Conservation (phyloP, 148 eudicot genomes). For the Cornus kousa region DNA sequence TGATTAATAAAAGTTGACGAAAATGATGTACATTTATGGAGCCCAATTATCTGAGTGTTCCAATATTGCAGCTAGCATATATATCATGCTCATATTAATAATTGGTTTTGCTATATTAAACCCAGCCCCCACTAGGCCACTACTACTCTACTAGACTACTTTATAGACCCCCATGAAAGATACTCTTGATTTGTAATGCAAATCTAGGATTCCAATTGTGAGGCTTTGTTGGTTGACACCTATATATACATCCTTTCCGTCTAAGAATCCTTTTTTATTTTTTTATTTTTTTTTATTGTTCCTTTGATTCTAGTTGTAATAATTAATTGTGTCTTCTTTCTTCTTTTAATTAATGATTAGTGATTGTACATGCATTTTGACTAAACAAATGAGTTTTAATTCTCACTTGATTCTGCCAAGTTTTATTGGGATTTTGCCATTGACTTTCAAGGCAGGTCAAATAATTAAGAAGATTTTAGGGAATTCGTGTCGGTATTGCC, state of each 20-base stretch:
- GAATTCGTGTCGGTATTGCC: too few species aligned
- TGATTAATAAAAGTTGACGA: neutral
- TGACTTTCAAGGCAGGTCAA: neutral
- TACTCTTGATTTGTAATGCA: neutral
- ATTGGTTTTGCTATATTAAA: neutral
- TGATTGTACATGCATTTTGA: neutral
- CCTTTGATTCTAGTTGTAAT: neutral
- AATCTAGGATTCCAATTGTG: conserved; percentile 7
- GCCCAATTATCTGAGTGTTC: neutral
- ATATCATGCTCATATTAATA: neutral
- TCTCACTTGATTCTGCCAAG: neutral
- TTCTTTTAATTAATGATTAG: neutral
- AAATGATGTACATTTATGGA: neutral
- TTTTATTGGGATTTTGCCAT: neutral
- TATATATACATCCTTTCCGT: neutral
- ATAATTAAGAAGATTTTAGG: neutral
- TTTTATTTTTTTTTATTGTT: neutral
- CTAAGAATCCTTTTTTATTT: neutral
- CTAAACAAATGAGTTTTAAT: neutral
- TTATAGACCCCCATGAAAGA: conserved; percentile 41
- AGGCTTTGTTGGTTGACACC: conserved; percentile 17
- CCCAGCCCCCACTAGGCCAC: conserved; percentile 13
- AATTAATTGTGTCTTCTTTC: neutral
- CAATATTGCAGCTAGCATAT: neutral
- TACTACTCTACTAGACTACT: conserved; percentile 18